Evolutionary conservation across 2,329 filamentous ascomycete species (phyloP), one percentile per base, ranked within the genome.

Genomic region (Cyphellophora europaea): DNA sequence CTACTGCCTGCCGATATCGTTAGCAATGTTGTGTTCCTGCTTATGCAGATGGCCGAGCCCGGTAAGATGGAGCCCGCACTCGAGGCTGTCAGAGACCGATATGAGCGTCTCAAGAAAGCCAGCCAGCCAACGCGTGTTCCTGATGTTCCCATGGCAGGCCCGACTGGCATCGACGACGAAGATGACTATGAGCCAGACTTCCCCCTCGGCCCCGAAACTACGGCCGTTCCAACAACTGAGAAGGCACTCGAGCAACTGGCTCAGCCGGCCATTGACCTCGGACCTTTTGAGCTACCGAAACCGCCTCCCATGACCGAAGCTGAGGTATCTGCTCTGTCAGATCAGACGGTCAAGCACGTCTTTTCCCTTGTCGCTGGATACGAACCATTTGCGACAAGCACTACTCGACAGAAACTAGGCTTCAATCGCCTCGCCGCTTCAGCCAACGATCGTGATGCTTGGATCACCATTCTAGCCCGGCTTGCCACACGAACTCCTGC

Each of bases 111-210:
- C 36, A 49, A 45, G 45, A 56, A 45, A 49, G 54, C 32, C 33
- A 44, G 43, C n/a, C 49, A 53, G 32, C 37, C 46, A 3, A 47
- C 46, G 28, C 36, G 44, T 19, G 37, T 51, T 11, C 51, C 49
- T 3, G 58, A 56, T 30, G 33, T 49, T 15, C 47, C 47, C 5
- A 39, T 48, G 38, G 41, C 42, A 11, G 44, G 41, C 6, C 56
- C 79, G 2, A 75, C 72, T 16, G 77, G 83, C 3, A 77, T 82
- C 5, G 78, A 81, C 6, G 87, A 93, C 27, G 88, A 94, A 13
- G 86, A 93, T 45, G 85, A 94, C 49, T 95, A 95, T 52, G 89
- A 95, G 51, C 88, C 89, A 0, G 83, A 93, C 52, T 87, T 86
- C 48, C 77, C 80, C 40, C 72, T 81, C 6, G 75, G 77, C 21